Evolutionary conservation across 108 stramenopile species (phyloP).

Genomic region (Skeletonema menzelii): DNA sequence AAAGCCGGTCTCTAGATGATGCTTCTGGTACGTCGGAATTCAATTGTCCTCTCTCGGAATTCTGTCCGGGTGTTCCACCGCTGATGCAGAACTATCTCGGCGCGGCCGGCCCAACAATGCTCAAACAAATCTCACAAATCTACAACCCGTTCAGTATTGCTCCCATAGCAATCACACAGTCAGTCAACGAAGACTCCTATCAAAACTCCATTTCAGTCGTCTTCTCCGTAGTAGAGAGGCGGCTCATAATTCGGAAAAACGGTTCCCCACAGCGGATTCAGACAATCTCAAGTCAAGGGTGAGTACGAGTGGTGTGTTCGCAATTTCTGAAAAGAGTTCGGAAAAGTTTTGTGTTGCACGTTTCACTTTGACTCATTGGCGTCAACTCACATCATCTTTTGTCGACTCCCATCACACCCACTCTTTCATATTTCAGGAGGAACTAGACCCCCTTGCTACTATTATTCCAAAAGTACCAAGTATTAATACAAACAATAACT

Average conservation of each 20-base stretch:
- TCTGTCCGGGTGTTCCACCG: not conserved
- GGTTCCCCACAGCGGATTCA: slow-evolving; percentile 30
- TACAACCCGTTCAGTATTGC: not conserved
- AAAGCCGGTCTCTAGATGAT: too few relatives aligned
- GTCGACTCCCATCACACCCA: not conserved
- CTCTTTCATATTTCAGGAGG: slow-evolving; percentile 20
- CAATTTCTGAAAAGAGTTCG: not conserved
- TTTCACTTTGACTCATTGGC: not conserved
- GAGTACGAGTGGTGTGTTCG: slow-evolving; percentile 13
- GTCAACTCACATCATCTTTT: not conserved
- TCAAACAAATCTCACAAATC: not conserved
- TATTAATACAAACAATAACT: not conserved
- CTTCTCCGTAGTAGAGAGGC: slow-evolving; percentile 12
- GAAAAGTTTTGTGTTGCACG: not conserved
- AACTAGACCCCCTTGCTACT: slow-evolving; percentile 18
- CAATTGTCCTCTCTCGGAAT: not conserved
- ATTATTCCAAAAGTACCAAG: slow-evolving; percentile 1
- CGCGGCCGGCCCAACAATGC: not conserved
- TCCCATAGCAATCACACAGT: not conserved
- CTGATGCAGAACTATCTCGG: not conserved
- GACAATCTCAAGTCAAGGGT: slow-evolving; percentile 41
- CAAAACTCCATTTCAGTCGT: slow-evolving; percentile 5
- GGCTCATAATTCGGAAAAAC: slow-evolving; percentile 24
- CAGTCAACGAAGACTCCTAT: not conserved
- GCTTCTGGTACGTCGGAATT: not conserved